Conservation (phyloP, 2,329 filamentous ascomycete species). For the Fusarium irregulare region DNA sequence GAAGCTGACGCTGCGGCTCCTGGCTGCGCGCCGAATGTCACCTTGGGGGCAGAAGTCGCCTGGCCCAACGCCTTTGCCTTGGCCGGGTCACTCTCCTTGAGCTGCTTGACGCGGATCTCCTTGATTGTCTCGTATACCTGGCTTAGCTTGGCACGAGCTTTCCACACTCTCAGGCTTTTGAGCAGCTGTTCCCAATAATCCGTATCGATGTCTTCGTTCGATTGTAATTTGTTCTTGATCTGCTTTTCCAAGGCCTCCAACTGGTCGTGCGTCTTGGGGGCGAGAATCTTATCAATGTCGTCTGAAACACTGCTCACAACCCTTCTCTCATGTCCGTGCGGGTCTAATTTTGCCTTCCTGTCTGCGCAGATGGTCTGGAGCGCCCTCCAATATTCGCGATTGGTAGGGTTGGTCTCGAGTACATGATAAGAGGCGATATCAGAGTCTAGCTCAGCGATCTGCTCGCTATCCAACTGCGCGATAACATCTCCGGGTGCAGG, state of each 20-base stretch:
- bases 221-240: slow-evolving; percentile 85
- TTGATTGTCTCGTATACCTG: slow-evolving; percentile 82
- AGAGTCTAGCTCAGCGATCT: slow-evolving; percentile 80
- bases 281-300: slow-evolving; percentile 88
- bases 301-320: slow-evolving; percentile 84
- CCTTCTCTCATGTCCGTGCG: slow-evolving; percentile 72
- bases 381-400: slow-evolving; percentile 92
- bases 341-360: slow-evolving; percentile 72
- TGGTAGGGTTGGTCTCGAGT: slow-evolving; percentile 81
- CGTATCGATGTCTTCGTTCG: slow-evolving; percentile 91
- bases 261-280: slow-evolving; percentile 86
- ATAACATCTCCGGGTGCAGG: slow-evolving; percentile 86
- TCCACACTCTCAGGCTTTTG: slow-evolving; percentile 86
- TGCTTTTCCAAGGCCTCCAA: slow-evolving; percentile 88
- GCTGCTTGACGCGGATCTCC: slow-evolving; percentile 72
- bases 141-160: slow-evolving; percentile 86
- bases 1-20: slow-evolving; percentile 10
- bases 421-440: slow-evolving; percentile 85
- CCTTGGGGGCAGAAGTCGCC: slow-evolving; percentile 9
- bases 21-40: slow-evolving; percentile 6
- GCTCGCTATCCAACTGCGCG: slow-evolving; percentile 72
- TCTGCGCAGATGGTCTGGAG: slow-evolving; percentile 87
- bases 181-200: slow-evolving; percentile 98
- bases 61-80: slow-evolving; percentile 61
- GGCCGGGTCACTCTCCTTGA: slow-evolving; percentile 75